Evolutionary conservation across 2,329 filamentous ascomycete species (phyloP), one percentile per base, ranked within the genome.

Genomic region (Aureobasidium sp.): DNA sequence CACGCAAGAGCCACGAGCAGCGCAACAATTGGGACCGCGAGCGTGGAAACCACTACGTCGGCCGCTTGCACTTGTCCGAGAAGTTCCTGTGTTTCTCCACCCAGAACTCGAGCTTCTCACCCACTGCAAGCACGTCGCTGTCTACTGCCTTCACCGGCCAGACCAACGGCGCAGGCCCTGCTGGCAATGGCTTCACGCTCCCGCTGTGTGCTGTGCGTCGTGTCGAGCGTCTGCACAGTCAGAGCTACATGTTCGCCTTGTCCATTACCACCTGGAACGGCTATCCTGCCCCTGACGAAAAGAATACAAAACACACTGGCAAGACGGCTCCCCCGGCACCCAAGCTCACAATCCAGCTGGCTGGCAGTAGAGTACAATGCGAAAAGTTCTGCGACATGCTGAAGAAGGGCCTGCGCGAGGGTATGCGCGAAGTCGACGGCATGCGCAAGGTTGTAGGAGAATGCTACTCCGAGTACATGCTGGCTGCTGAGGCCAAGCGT

Each of bases 81-180:
- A 85, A 89, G 68, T 99, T 89, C 76, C 86, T 99, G 69, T 97
- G 92, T 81, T 99, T 99, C 79, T 97, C 92, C 0, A 97, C 94
- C 8, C 90, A 94, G 58, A 87, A 90, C 17, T 89, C 91, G 11
- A 95, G 91, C 77, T 97, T 97, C 75, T 75, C 90, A 45, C 87
- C 86, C 65, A 87, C 88, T 0, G 88, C 93, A 17, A 96, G 87
- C 73, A 85, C 88, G 22, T 87, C 85, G 65, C 87, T 88, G 0
- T 92, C 91, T 22, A 90, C 88, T 51, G 85, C 86, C 63, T 97
- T 95, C 76, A 95, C 91, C 4, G 94, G 92, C 17, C 90, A 96
- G 74, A 97, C 93, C 31, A 89, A 96, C 72, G 91, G 94, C 63
- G 90, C 90, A 25, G 94, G 94, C 0, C 93, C 94, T 3, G 90